phyloP scores from a whole-genome alignment of 1,284 basidiomycete species.

The Ceratobasidium sp. region DNA sequence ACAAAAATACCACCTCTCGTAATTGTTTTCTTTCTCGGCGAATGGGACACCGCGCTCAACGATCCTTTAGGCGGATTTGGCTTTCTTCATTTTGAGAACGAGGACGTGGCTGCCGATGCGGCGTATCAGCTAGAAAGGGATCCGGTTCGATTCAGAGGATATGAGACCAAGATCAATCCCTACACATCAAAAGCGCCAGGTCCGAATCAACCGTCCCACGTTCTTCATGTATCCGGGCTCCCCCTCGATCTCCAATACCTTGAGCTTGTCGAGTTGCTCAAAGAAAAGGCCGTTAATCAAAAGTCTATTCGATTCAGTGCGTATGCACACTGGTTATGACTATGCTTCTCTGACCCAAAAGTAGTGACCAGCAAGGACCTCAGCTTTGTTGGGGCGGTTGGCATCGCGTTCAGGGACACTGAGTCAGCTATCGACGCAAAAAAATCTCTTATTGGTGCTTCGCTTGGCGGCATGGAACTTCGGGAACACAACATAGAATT shows the following conservation, averaged over 20 bases:
- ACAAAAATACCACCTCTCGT: slow-evolving; percentile 20
- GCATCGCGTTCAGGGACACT: slow-evolving; percentile 4
- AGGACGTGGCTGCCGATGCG: slow-evolving; percentile 6
- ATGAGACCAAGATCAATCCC: slow-evolving; percentile 13
- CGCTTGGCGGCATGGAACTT: slow-evolving; percentile 1
- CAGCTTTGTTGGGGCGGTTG: slow-evolving; percentile 5
- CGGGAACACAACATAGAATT: slow-evolving; percentile 29
- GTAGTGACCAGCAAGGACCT: slow-evolving; percentile 11
- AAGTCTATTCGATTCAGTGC: slow-evolving; percentile 33
- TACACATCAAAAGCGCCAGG: not conserved
- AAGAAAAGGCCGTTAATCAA: not conserved
- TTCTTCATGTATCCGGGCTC: slow-evolving; percentile 5
- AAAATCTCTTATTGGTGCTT: not conserved
- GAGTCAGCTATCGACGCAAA: slow-evolving; percentile 9
- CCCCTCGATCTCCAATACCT: slow-evolving; percentile 38
- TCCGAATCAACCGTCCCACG: not conserved
- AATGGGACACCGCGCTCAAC: not conserved
- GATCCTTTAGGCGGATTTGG: slow-evolving; percentile 28
- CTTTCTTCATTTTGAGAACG: slow-evolving; percentile 31
- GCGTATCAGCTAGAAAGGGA: not conserved
- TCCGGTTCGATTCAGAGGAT: slow-evolving; percentile 25
- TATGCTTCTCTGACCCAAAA: not conserved
- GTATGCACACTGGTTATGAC: not conserved
- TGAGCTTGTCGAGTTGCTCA: slow-evolving; percentile 10
- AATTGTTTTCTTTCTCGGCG: not conserved